Base-by-base conservation (phyloP, 257 asterid genomes). In the Jacaranda copaia region DNA sequence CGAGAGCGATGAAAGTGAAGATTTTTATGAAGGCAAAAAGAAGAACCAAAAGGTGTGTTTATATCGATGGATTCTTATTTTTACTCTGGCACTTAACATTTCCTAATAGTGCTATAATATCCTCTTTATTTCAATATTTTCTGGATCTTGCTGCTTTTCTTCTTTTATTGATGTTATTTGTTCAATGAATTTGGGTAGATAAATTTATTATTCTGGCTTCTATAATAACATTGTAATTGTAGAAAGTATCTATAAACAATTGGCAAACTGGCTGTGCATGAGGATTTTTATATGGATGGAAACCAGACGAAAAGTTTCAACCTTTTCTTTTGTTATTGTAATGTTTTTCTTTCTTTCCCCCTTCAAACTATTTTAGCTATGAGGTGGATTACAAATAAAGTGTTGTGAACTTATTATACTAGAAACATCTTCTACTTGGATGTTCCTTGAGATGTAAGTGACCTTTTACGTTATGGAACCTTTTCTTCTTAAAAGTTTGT, bases 1-100 rank as follows among this genome's bases (percentile, higher is more conserved):
- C 42, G 99, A 96, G 92, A 93, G 99, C 76, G 99, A 95, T 80
- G 99, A 62, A 80, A 93, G 98, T 85, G 99, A 96, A 83, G 98
- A 93, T 73, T 49, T 81, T 72, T 97, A 93, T 35, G 98, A 89
- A 48, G 83, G 86, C 77, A 88, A 86, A 85, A 88, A 89, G 74
- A 91, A 77, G 88, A 80, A 77, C 73, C 97, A 88, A 58, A 96
- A 89, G 98, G 99, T 96, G 73, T 70, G 81, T 60, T 45, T 83
- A 39, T 51, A 32, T 57, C 56, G 14, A 46, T 63, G 56, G 68
- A 52, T 78, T 77, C 43, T 66, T 42, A 71, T 61, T 79, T 51
- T 53, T 60, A n/a, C 74, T 10, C 10, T 46, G 80, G 64, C 68
- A 52, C 73, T n/a, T 16, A 39, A 39, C 6, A 4, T 39, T 39